Evolutionary conservation across 805 yeast genomes (phyloP).

Genomic region (Kluyveromyces nonfermentans): DNA sequence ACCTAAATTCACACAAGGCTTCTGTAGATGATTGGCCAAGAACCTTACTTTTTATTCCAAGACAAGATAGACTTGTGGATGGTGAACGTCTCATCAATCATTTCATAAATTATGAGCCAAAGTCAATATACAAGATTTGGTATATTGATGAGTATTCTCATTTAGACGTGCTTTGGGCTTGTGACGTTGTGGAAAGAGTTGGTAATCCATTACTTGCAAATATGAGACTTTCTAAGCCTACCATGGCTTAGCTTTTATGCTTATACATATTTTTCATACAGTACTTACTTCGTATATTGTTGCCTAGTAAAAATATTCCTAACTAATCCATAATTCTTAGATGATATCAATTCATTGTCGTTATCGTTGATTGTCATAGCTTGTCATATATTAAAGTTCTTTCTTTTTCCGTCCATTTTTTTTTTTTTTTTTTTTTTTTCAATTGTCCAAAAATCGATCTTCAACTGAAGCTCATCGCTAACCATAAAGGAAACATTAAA

Average conservation of each 20-base stretch:
- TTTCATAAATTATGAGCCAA: slow-evolving; percentile 47
- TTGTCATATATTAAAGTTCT: no score
- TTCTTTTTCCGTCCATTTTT: not conserved
- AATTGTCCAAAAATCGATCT: not conserved
- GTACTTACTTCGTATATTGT: not conserved
- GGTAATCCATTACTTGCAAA: slow-evolving; percentile 41
- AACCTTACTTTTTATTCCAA: slow-evolving; percentile 61
- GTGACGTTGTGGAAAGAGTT: slow-evolving; percentile 55
- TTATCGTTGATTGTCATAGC: no score
- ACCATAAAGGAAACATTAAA: not conserved
- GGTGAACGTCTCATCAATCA: slow-evolving; percentile 60
- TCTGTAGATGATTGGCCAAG: slow-evolving; percentile 40
- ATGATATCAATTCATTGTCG: no score
- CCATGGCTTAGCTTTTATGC: not conserved
- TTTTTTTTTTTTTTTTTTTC: no score
- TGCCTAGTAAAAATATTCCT: no score
- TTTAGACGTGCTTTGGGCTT: slow-evolving; percentile 90
- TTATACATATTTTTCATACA: not conserved
- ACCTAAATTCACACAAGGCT: slow-evolving; percentile 28
- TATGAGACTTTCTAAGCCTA: slow-evolving; percentile 16
- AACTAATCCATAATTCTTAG: no score
- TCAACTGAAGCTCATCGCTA: not conserved
- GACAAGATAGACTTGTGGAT: slow-evolving; percentile 66
- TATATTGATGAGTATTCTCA: slow-evolving; percentile 63
- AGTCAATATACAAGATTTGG: slow-evolving; percentile 24